Percentiles rank a stretch among this genome's conserved stretches.
These are phyloP conservation scores for Podospora appendiculata DNA, from an alignment of 495 filamentous ascomycete genomes.

Conservation along the genomic window DNA sequence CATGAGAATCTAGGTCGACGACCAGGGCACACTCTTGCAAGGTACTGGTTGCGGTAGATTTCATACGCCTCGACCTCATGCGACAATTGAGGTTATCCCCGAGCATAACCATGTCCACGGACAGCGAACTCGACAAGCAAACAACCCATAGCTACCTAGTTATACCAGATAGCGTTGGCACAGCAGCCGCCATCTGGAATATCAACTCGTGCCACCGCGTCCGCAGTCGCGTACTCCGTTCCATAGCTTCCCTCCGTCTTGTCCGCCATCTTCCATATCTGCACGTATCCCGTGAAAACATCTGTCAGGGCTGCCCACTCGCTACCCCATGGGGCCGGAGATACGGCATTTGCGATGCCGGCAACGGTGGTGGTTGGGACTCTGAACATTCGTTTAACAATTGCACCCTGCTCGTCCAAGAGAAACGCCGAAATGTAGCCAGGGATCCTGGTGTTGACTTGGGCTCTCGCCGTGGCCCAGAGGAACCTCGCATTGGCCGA, in stretches of 20 bases:
- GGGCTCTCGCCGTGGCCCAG: constrained; percentile 26
- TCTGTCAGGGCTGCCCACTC: constrained; percentile 25
- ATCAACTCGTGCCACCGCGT: constrained; percentile 21
- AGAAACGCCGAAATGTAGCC: constrained; percentile 28
- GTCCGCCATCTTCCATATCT: constrained; percentile 26
- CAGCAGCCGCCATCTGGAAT: constrained; percentile 22
- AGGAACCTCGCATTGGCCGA: constrained; percentile 23
- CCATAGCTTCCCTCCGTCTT: constrained; percentile 4
- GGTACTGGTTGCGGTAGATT: no score
- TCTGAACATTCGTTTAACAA: constrained; percentile 22
- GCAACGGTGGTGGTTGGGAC: constrained; percentile 24
- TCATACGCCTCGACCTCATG: no score
- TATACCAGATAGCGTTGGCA: constrained; percentile 29
- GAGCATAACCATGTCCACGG: no score
- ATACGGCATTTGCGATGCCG: constrained; percentile 24
- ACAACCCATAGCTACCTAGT: background rate
- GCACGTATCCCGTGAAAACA: constrained; percentile 26
- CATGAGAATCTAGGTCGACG: no score
- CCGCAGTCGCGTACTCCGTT: constrained; percentile 11
- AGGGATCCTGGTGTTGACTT: constrained; percentile 3
- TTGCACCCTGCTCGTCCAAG: constrained; percentile 14
- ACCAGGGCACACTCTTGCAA: no score
- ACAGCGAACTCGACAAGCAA: no score
- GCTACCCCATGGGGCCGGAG: constrained; percentile 22
- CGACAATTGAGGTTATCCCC: no score